Base-by-base conservation (phyloP, 805 yeast genomes). In the Metschnikowia lachancei region DNA sequence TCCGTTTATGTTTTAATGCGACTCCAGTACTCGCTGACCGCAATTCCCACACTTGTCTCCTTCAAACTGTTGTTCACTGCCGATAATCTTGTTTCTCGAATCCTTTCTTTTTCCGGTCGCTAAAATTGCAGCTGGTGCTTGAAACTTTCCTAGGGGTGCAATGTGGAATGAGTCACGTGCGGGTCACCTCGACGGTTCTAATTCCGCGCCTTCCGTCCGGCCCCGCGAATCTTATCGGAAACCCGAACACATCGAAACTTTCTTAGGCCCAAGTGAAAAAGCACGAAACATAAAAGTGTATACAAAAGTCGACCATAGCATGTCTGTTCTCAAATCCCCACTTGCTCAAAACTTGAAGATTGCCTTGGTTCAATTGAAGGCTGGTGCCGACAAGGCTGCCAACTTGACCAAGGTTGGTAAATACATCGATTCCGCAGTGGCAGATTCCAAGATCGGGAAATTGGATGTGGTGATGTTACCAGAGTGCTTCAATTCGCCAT, bases 401-500 rank as follows among this genome's bases (percentile, higher is more conserved):
- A 94, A 94, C 66, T 70, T 92, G 50, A 61, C 73, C 40, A 82
- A 85, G 55, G 96, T 87, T 4, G 74, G 78, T 40, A 74, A 72
- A 10, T 81, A 77, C 55, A 80, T 89, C 38, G 72, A 74, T 18
- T 79, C 77, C 46, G 97, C 98, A 0, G 65, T 68, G 10, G 43
- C 52, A 1, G 57, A 59, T 18, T 61, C 74, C 19, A 62, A 60
- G 33, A 55, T 64, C 31, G 72, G 70, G 2, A 60, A 58, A 43
- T 50, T 83, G 35, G 86, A 91, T 57, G 71, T 92, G 35, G 78
- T 94, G 10, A 88, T 94, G 53, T 71, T 94, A 28, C 99, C 99
- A 8, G 98, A 94, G 69, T 90, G 97, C 69, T 92, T 91, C 78
- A 94, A 92, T 64, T 87, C 97, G 1, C 98, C 98, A 2, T 94